These are phyloP conservation scores for Salinomyces thailandicus DNA, from an alignment of 2,329 filamentous ascomycete species.

Conservation along the genomic window DNA sequence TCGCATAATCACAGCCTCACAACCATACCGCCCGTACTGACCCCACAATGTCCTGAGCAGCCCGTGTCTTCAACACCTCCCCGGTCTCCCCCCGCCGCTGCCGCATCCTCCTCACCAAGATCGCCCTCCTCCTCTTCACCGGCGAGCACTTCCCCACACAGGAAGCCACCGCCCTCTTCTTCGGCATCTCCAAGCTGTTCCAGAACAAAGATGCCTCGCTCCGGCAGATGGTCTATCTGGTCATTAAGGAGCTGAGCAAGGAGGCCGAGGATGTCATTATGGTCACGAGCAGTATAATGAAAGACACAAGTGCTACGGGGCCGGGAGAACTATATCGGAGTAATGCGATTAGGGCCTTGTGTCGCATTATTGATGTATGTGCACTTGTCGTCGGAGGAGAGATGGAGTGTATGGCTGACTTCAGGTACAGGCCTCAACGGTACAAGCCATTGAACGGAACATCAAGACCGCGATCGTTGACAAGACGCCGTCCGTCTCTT, in stretches of 20 bases:
- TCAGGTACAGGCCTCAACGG: constrained; percentile 81
- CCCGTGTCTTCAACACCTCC: constrained; percentile 93
- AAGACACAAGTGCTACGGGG: constrained; percentile 89
- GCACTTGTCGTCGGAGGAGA: background rate
- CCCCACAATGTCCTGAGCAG: no score
- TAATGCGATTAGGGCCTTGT: constrained; percentile 90
- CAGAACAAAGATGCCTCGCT: constrained; percentile 98
- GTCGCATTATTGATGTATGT: constrained; percentile 88
- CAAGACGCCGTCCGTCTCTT: constrained; percentile 95
- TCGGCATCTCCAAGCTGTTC: constrained; percentile 97
- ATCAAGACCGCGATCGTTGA: constrained; percentile 99
- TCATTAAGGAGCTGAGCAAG: constrained; percentile 93
- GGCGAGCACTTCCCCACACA: constrained; percentile 95
- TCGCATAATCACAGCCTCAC: background rate
- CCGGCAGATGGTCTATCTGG: constrained; percentile 96
- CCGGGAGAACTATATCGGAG: constrained; percentile 89
- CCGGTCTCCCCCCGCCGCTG: constrained; percentile 96
- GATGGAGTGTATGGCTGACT: constrained; percentile 6
- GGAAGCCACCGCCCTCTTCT: constrained; percentile 96
- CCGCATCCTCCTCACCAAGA: constrained; percentile 93
- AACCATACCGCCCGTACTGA: background rate
- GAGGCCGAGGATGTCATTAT: constrained; percentile 99
- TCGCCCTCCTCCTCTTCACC: constrained; percentile 89
- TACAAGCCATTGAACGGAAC: constrained; percentile 93
- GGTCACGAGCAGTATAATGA: constrained; percentile 99